These are phyloP conservation scores for Tylopilus sp. DNA, from an alignment of 768 basidiomycete species.

Conservation along the genomic window DNA sequence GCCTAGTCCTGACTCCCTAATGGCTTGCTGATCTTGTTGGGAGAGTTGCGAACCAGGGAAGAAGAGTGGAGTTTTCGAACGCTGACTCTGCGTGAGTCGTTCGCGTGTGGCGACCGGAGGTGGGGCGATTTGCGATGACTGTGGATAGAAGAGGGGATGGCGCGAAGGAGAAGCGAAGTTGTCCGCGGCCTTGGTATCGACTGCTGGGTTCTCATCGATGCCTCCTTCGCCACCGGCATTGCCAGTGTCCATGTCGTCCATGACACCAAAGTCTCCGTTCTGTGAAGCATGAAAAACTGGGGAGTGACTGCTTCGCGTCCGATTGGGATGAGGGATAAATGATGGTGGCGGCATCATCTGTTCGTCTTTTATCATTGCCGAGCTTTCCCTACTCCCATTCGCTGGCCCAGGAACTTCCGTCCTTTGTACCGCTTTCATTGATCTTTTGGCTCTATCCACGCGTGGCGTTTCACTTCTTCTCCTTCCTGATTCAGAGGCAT, in stretches of 20 bases:
- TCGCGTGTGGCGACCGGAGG: conserved; percentile 2
- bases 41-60: conserved; percentile 63
- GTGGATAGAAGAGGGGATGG: conserved; percentile 25
- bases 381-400: conserved; percentile 13
- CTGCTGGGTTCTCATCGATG: not conserved
- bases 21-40: conserved; percentile 46
- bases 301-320: conserved; percentile 10
- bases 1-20: conserved; percentile 62
- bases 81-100: conserved; percentile 5
- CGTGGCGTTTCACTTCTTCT: conserved; percentile 37
- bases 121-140: conserved; percentile 19
- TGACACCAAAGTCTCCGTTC: conserved; percentile 13
- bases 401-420: conserved; percentile 19
- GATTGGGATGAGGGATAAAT: conserved; percentile 15
- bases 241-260: conserved; percentile 7
- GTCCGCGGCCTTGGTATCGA: conserved; percentile 2
- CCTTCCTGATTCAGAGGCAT: conserved; percentile 13
- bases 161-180: not conserved
- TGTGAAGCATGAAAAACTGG: conserved; percentile 16
- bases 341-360: conserved; percentile 42
- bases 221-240: not conserved
- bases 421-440: conserved; percentile 37
- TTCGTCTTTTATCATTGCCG: conserved; percentile 15
- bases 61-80: conserved; percentile 31
- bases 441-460: conserved; percentile 43